Conservation (phyloP, 2,329 filamentous ascomycete species). For the Exophiala sp. region DNA sequence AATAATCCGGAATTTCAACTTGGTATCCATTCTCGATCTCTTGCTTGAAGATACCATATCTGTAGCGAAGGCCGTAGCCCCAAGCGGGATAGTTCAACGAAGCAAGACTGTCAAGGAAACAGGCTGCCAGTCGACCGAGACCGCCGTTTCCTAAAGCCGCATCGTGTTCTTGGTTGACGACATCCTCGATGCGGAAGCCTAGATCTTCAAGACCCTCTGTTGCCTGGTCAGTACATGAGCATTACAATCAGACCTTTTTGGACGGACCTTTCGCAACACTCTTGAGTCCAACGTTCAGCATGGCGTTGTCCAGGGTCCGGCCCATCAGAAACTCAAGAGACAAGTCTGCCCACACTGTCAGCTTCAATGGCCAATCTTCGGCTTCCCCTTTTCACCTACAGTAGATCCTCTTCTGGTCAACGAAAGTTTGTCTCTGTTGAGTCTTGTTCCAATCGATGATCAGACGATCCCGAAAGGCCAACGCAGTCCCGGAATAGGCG, state of each 20-base stretch:
- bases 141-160: conserved; percentile 94
- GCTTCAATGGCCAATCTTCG: not conserved
- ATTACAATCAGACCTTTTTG: conserved; percentile 2
- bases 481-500: conserved; percentile 81
- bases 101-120: conserved; percentile 92
- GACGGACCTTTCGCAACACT: conserved; percentile 67
- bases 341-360: conserved; percentile 54
- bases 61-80: conserved; percentile 93
- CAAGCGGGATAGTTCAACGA: conserved; percentile 93
- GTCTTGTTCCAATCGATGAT: conserved; percentile 97
- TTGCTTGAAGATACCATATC: conserved; percentile 98
- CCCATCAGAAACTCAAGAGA: conserved; percentile 98
- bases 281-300: conserved; percentile 91
- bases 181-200: conserved; percentile 93
- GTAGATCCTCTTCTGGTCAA: conserved; percentile 89
- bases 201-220: conserved; percentile 78
- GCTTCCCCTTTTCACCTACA: conserved; percentile 48
- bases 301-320: conserved; percentile 91
- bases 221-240: conserved; percentile 26
- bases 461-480: conserved; percentile 88
- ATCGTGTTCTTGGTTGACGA: conserved; percentile 91
- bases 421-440: conserved; percentile 88
- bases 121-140: conserved; percentile 87
- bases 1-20: conserved; percentile 96
- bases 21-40: conserved; percentile 98